Evolutionary conservation across 305 asterid species (phyloP).

Genomic region (Euphrasia arctica): DNA sequence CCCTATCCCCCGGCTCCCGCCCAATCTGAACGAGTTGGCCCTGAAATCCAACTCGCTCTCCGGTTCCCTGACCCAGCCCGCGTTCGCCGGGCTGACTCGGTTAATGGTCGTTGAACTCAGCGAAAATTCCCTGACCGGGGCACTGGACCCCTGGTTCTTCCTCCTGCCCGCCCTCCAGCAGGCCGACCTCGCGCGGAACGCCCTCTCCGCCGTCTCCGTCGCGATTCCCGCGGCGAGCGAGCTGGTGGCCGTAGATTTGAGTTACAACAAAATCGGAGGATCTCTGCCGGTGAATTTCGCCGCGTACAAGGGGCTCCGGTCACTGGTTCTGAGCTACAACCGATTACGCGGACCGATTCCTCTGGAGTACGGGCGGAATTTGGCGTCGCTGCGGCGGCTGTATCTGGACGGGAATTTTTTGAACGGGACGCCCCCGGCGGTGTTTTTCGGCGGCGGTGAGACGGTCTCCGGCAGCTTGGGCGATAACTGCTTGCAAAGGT

Average conservation of each 20-base stretch:
- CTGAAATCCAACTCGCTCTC: constrained; percentile 63
- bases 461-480: constrained; percentile 79
- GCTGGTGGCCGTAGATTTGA: constrained; percentile 75
- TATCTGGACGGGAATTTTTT: constrained; percentile 78
- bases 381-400: constrained; percentile 47
- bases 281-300: constrained; percentile 50
- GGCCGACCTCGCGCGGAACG: constrained; percentile 60
- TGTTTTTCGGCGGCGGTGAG: constrained; percentile 42
- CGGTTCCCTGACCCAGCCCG: constrained; percentile 40
- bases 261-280: constrained; percentile 63
- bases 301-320: constrained; percentile 50
- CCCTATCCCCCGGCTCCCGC: constrained; percentile 70
- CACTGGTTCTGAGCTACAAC: constrained; percentile 68
- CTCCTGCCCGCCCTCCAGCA: constrained; percentile 73
- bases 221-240: constrained; percentile 40
- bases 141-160: constrained; percentile 57
- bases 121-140: constrained; percentile 57
- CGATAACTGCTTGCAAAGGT: constrained; percentile 68
- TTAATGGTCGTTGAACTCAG: constrained; percentile 74
- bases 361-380: constrained; percentile 44
- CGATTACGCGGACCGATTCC: constrained; percentile 76
- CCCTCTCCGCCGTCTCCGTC: constrained; percentile 42
- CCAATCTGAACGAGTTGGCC: constrained; percentile 60
- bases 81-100: constrained; percentile 47
- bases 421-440: constrained; percentile 80